These are phyloP conservation scores for Flaveria floridana DNA, from an alignment of 140 eudicot species.

Conservation along the genomic window DNA sequence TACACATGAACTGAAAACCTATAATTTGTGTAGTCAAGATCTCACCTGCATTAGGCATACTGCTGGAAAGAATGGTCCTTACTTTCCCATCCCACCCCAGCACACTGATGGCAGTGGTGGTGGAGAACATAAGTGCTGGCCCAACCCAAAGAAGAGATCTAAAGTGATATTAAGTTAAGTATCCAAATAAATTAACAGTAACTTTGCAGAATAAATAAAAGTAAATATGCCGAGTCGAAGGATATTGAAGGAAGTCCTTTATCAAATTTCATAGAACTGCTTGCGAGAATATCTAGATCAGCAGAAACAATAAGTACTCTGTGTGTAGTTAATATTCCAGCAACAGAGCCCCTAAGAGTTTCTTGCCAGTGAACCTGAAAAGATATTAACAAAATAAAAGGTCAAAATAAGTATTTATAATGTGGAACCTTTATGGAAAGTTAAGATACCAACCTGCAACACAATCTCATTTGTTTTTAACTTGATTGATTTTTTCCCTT, in stretches of 20 bases:
- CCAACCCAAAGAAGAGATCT: slow-evolving; percentile 99
- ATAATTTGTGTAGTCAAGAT: slow-evolving; percentile 17
- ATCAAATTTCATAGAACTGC: slow-evolving; percentile 71
- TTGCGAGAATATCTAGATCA: slow-evolving; percentile 70
- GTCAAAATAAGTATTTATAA: neutral
- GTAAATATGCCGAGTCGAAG: slow-evolving; percentile 32
- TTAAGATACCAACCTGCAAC: slow-evolving; percentile 64
- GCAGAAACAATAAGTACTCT: slow-evolving; percentile 90
- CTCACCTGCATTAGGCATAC: slow-evolving; percentile 90
- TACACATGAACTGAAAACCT: neutral
- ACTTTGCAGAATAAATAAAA: slow-evolving; percentile 18
- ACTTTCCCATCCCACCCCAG: slow-evolving; percentile 99
- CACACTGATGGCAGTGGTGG: slow-evolving; percentile 76
- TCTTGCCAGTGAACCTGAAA: slow-evolving; percentile 98
- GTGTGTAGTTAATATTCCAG: slow-evolving; percentile 87
- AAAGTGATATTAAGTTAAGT: slow-evolving; percentile 64
- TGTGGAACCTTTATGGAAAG: slow-evolving; percentile 7
- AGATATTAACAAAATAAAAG: slow-evolving; percentile 9
- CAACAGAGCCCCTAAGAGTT: slow-evolving; percentile 94
- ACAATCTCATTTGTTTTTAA: slow-evolving; percentile 85
- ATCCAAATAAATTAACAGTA: slow-evolving; percentile 22
- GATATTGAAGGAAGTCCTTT: slow-evolving; percentile 98
- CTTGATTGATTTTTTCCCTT: slow-evolving; percentile 85
- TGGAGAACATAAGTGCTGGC: slow-evolving; percentile 94
- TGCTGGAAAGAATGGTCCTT: slow-evolving; percentile 82